Percentiles rank a stretch among this genome's conserved stretches.
Conservation (phyloP, 129 eudicot species). For the Gnaphalium uliginosum region DNA sequence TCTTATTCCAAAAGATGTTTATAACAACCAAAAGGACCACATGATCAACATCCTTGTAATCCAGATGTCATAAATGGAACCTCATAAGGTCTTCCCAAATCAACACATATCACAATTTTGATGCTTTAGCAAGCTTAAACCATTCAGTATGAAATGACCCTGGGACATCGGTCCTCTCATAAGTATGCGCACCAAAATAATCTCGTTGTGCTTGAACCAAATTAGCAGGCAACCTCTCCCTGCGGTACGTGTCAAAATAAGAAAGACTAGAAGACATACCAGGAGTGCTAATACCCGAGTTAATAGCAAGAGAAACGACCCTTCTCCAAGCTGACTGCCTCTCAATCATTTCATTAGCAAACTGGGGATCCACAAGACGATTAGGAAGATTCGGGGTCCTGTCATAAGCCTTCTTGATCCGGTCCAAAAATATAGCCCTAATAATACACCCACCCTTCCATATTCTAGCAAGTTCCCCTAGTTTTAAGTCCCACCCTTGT, state of each 20-base stretch:
- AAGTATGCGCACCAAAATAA: slow-evolving; percentile 53
- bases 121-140: slow-evolving; percentile 46
- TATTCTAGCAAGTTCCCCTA: slow-evolving; percentile 53
- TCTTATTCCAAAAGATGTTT: slow-evolving; percentile 1
- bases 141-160: slow-evolving; percentile 53
- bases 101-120: not conserved
- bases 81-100: not conserved
- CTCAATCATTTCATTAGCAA: slow-evolving; percentile 45
- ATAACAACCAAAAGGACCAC: not conserved
- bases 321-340: slow-evolving; percentile 50
- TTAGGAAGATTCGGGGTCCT: slow-evolving; percentile 45
- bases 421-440: slow-evolving; percentile 51
- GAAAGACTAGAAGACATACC: slow-evolving; percentile 58
- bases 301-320: slow-evolving; percentile 46
- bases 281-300: slow-evolving; percentile 49
- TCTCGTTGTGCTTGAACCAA: slow-evolving; percentile 55
- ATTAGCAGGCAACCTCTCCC: slow-evolving; percentile 50
- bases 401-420: slow-evolving; percentile 51
- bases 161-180: slow-evolving; percentile 43
- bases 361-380: slow-evolving; percentile 51
- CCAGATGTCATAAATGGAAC: not conserved
- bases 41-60: not conserved
- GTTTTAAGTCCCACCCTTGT: slow-evolving; percentile 48
- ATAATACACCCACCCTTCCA: slow-evolving; percentile 61
- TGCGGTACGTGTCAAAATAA: slow-evolving; percentile 48